Evolutionary conservation across 2,329 filamentous ascomycete genomes (phyloP).

Genomic region (Hypoxylon sp.): DNA sequence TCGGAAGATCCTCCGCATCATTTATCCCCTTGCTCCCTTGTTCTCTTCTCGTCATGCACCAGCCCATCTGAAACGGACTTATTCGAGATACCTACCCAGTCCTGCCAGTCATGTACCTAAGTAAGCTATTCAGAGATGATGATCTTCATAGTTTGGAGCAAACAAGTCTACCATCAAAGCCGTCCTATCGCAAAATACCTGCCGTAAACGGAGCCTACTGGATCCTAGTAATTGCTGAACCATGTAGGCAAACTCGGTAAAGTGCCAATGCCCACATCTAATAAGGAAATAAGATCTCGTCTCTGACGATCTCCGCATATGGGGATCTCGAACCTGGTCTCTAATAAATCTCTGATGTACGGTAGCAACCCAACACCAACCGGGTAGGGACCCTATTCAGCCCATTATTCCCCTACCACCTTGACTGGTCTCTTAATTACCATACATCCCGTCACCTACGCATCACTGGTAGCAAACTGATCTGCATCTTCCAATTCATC

Average conservation of each 20-base stretch:
- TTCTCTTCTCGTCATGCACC: constrained; percentile 31
- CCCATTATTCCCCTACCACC: constrained; percentile 20
- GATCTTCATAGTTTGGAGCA: constrained; percentile 31
- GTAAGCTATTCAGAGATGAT: constrained; percentile 29
- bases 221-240: background rate
- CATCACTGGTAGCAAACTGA: constrained; percentile 30
- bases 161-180: constrained; percentile 7
- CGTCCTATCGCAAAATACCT: constrained; percentile 8
- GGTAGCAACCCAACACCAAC: constrained; percentile 33
- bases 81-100: constrained; percentile 33
- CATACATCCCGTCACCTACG: constrained; percentile 26
- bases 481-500: constrained; percentile 24
- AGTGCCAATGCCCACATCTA: constrained; percentile 13
- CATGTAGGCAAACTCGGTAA: constrained; percentile 6
- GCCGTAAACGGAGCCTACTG: constrained; percentile 4
- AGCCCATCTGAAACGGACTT: constrained; percentile 34
- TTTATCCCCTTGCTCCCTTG: constrained; percentile 28
- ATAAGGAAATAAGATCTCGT: constrained; percentile 33
- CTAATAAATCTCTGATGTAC: constrained; percentile 33
- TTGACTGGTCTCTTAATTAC: constrained; percentile 15
- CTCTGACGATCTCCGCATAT: constrained; percentile 30
- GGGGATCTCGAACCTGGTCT: constrained; percentile 40
- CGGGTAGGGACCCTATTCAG: constrained; percentile 29
- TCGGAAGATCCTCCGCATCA: constrained; percentile 44
- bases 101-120: constrained; percentile 24